A percentile compares a stretch with the other conserved stretches of the same genome.
Conservation (phyloP, 164 flowering plant species). For the Nelumbo lutea region DNA sequence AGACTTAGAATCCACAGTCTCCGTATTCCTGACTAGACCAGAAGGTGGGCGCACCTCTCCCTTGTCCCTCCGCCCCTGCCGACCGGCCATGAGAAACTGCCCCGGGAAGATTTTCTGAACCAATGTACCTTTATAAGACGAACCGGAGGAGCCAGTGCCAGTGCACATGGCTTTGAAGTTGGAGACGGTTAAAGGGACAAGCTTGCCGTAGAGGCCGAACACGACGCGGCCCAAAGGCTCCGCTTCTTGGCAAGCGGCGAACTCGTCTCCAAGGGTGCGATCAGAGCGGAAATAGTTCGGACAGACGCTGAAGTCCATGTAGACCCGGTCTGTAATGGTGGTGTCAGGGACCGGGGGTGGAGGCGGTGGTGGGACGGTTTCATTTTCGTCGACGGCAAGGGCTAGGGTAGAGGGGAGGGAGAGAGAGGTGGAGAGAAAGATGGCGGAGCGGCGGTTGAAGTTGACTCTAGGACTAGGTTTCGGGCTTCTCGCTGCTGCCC, state of each 20-base stretch:
- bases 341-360: slow-evolving; percentile 48
- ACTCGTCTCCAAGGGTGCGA: slow-evolving; percentile 40
- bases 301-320: slow-evolving; percentile 82
- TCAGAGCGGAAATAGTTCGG: slow-evolving; percentile 61
- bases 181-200: slow-evolving; percentile 73
- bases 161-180: slow-evolving; percentile 82
- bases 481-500: slow-evolving; percentile 7
- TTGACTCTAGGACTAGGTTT: slow-evolving; percentile 2
- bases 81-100: slow-evolving; percentile 71
- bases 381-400: slow-evolving; percentile 24
- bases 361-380: slow-evolving; percentile 23
- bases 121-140: slow-evolving; percentile 66
- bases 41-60: slow-evolving; percentile 60
- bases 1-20: slow-evolving; percentile 58
- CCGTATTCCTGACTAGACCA: slow-evolving; percentile 51
- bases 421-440: slow-evolving; percentile 26
- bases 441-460: slow-evolving; percentile 27
- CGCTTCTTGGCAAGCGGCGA: slow-evolving; percentile 52
- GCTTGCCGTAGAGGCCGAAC: slow-evolving; percentile 85
- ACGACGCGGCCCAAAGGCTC: slow-evolving; percentile 78
- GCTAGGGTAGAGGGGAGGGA: slow-evolving; percentile 22
- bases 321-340: slow-evolving; percentile 85
- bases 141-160: slow-evolving; percentile 35
- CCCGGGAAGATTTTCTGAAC: slow-evolving; percentile 89
- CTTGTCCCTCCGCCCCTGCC: slow-evolving; percentile 66